These are phyloP conservation scores for Xylaria grammica DNA, from an alignment of 495 filamentous ascomycete genomes.

Conservation along the genomic window DNA sequence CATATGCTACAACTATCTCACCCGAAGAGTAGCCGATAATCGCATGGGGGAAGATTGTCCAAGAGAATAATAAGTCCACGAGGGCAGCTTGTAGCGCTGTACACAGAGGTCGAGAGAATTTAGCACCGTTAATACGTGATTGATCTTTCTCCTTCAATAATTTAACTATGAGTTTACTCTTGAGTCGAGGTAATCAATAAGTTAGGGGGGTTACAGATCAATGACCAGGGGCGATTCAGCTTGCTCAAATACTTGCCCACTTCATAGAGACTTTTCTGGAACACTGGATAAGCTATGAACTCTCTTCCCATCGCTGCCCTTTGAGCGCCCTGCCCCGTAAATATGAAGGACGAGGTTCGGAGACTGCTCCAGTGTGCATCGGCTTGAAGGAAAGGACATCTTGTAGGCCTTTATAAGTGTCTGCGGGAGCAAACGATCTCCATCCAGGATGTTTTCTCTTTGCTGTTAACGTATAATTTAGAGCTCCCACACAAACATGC, in stretches of 20 bases:
- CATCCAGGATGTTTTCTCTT: conserved; percentile 32
- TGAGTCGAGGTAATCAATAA: neutral
- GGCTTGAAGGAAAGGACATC: conserved; percentile 4
- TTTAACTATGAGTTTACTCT: conserved; percentile 11
- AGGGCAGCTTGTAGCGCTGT: conserved; percentile 56
- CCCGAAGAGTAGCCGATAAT: conserved; percentile 66
- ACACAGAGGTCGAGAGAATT: conserved; percentile 51
- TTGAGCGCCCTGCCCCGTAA: conserved; percentile 45
- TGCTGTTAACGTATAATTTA: conserved; percentile 33
- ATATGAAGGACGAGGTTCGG: conserved; percentile 31
- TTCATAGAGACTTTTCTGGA: conserved; percentile 21
- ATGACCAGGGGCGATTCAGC: conserved; percentile 31
- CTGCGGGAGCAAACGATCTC: conserved; percentile 26
- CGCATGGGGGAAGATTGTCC: conserved; percentile 55
- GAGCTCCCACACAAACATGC: conserved; percentile 1
- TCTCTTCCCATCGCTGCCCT: conserved; percentile 54
- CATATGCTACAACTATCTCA: conserved; percentile 60
- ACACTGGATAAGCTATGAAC: conserved; percentile 33
- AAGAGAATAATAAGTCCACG: conserved; percentile 55
- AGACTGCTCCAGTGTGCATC: neutral
- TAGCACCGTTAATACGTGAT: conserved; percentile 43
- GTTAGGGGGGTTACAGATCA: conserved; percentile 21
- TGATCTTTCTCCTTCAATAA: conserved; percentile 8
- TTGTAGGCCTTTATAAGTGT: neutral
- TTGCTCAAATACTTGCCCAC: conserved; percentile 28